Percentiles rank a stretch among this genome's conserved stretches.
phyloP scores from a whole-genome alignment of 2,329 filamentous ascomycete genomes.

The Myotisia sp. region DNA sequence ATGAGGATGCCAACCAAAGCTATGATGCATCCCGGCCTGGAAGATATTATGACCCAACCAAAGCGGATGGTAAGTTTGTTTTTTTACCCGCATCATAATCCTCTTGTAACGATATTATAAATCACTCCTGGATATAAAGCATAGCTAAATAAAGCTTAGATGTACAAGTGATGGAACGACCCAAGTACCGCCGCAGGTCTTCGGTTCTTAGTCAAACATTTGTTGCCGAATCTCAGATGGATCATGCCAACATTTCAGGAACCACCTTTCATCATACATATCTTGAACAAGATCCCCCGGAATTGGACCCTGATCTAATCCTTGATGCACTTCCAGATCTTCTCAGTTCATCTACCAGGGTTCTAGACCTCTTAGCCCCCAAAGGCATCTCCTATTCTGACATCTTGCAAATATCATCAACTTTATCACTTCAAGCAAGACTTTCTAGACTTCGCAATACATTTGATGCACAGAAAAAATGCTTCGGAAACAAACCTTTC shows the following conservation, averaged over 20 bases:
- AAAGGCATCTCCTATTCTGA: conserved; percentile 7
- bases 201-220: conserved; percentile 6
- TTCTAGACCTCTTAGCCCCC: conserved; percentile 7
- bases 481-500: conserved; percentile 8
- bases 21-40: too few species aligned
- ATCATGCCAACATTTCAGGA: conserved; percentile 10
- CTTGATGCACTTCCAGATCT: conserved; percentile 10
- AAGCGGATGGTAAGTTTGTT: too few species aligned
- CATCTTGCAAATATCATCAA: conserved; percentile 6
- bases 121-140: too few species aligned
- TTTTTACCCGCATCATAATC: too few species aligned
- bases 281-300: conserved; percentile 7
- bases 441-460: conserved; percentile 6
- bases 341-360: conserved; percentile 6
- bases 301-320: conserved; percentile 6
- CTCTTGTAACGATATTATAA: too few species aligned
- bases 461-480: conserved; percentile 9
- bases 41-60: too few species aligned
- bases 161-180: too few species aligned
- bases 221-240: conserved; percentile 6
- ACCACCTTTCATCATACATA: conserved; percentile 8
- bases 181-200: too few species aligned
- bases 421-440: conserved; percentile 3
- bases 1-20: too few species aligned
- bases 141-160: too few species aligned